Percentiles rank a stretch among this genome's conserved stretches.
phyloP scores from a whole-genome alignment of 2,329 filamentous ascomycete genomes.

The Pleurostoma richardsiae region DNA sequence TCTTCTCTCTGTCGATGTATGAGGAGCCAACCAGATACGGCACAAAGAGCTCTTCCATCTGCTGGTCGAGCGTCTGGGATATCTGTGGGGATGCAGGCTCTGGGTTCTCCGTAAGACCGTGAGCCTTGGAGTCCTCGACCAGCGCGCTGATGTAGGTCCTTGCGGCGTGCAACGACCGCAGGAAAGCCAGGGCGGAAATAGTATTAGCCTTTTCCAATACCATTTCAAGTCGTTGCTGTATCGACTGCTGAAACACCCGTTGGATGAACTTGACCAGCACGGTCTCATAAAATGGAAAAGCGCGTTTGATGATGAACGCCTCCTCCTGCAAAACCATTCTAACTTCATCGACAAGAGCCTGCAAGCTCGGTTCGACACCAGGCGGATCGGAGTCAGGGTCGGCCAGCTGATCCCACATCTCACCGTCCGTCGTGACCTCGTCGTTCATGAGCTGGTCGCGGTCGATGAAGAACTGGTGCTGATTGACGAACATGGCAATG shows the following conservation, averaged over 20 bases:
- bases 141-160: constrained; percentile 81
- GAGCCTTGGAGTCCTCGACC: constrained; percentile 88
- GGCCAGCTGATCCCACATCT: constrained; percentile 85
- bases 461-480: constrained; percentile 99
- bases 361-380: constrained; percentile 84
- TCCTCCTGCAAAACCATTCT: constrained; percentile 95
- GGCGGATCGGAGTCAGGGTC: constrained; percentile 92
- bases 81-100: constrained; percentile 86
- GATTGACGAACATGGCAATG: constrained; percentile 94
- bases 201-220: constrained; percentile 91
- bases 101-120: constrained; percentile 91
- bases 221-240: constrained; percentile 93
- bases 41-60: constrained; percentile 72
- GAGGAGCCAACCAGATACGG: constrained; percentile 65
- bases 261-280: constrained; percentile 92
- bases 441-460: constrained; percentile 86
- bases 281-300: constrained; percentile 94
- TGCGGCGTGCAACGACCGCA: constrained; percentile 86
- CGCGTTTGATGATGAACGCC: constrained; percentile 91
- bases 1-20: constrained; percentile 66
- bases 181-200: constrained; percentile 85
- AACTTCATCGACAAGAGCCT: constrained; percentile 90
- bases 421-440: constrained; percentile 69
- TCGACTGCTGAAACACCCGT: constrained; percentile 94
- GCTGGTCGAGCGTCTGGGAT: constrained; percentile 67